Percentiles rank a stretch among this genome's conserved stretches.
Evolutionary conservation across 2,329 filamentous ascomycete genomes (phyloP).

Genomic region (Aspergillus tubingensis): DNA sequence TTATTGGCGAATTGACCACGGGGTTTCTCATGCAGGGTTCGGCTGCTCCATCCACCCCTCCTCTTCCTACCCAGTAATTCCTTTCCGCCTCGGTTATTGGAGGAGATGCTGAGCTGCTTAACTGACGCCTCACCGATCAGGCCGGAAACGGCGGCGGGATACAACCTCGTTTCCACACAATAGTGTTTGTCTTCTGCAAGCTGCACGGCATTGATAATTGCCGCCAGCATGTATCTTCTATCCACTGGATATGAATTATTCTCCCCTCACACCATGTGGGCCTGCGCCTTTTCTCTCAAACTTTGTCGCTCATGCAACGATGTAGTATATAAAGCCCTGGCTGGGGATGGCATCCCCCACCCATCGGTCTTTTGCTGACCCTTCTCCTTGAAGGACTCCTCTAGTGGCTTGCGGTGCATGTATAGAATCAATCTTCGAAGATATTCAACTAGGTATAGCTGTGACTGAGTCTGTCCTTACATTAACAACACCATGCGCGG

Average conservation of each 20-base stretch:
- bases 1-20: not conserved
- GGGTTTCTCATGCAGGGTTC: not conserved
- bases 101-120: not conserved
- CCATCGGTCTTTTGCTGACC: not conserved
- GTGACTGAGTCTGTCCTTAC: not conserved
- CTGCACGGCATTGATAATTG: not conserved
- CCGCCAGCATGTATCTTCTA: too few relatives aligned
- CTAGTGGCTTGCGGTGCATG: not conserved
- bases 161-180: not conserved
- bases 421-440: not conserved
- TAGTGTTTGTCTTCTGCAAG: not conserved
- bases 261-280: not conserved
- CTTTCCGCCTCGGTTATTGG: not conserved
- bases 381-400: not conserved
- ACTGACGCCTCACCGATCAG: not conserved
- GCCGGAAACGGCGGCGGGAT: not conserved
- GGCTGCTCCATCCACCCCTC: not conserved
- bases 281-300: not conserved
- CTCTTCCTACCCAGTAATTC: not conserved
- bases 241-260: not conserved
- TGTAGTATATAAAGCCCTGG: not conserved
- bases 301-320: not conserved
- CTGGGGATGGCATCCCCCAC: not conserved
- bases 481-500: conserved; percentile 22
- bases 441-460: not conserved